Base-by-base conservation (phyloP, 495 filamentous ascomycete genomes). In the Aspergillus sclerotioniger region DNA sequence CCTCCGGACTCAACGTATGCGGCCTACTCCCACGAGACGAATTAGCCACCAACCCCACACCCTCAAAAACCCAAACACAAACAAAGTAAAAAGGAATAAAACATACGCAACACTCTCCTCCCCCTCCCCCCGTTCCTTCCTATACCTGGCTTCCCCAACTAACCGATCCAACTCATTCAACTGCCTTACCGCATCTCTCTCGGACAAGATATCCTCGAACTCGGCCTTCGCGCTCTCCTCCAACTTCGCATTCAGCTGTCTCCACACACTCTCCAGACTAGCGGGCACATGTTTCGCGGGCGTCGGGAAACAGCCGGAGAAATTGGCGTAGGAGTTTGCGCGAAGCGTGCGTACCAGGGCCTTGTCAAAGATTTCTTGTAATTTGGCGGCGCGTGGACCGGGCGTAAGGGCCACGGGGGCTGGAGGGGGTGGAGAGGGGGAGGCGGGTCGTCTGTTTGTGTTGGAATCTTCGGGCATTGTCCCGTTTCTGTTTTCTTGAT, bases 301-400 rank as follows among this genome's bases (percentile, higher is more conserved):
- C 3, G 90, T 92, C 0, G 94, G 94, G 71, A 96, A 98, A 70
- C 94, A 98, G 19, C 86, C 77, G 0, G 87, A 80, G 67, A 98
- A 96, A 66, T 91, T 92, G 47, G 80, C 77, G 69, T 88, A 90
- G 35, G 80, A 85, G 70, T 90, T 85, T 59, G 88, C 87, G 56
- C 80, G 81, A 6, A 95, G 80, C 1, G 91, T 90, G 58, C 87
- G 81, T 10, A 77, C 75, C 13, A 95, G 79, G 0, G 89, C 86
- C 37, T 84, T 77, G 41, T 78, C 75, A 72, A 90, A 93, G 47
- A 94, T 78, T 44, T 85, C 80, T 60, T 84, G 80, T 37, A 97
- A 79, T 37, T 84, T 82, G 15, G 80, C 71, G 16, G 91, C 92
- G 73, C 91, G 90, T 5, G 82, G 86, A 47, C 92, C 91, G 0